Evolutionary conservation across 2,329 filamentous ascomycete species (phyloP).

Genomic region (Waltergamsia citrina): DNA sequence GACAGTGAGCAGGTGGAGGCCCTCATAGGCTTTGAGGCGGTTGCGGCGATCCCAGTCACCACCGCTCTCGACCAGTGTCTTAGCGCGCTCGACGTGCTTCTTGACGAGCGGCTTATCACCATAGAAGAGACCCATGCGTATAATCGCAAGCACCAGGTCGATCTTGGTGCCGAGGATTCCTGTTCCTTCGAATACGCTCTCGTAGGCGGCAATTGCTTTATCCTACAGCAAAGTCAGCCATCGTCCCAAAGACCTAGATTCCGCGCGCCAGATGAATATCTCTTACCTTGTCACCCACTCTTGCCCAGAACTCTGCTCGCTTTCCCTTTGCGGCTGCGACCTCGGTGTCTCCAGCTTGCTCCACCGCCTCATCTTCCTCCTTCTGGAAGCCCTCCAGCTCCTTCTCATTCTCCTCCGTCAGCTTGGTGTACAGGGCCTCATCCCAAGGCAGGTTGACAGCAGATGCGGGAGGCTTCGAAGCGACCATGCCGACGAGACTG

Average conservation of each 20-base stretch:
- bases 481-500: conserved; percentile 66
- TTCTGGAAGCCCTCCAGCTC: conserved; percentile 71
- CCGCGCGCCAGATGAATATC: neutral
- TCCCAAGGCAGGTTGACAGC: conserved; percentile 78
- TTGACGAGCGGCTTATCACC: conserved; percentile 87
- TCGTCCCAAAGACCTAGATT: too few species aligned
- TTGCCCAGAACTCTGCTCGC: conserved; percentile 90
- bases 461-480: conserved; percentile 55
- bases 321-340: conserved; percentile 88
- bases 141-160: conserved; percentile 91
- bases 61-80: conserved; percentile 82
- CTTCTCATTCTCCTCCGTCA: conserved; percentile 68
- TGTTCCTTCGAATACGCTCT: conserved; percentile 94
- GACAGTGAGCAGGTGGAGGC: conserved; percentile 83
- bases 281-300: conserved; percentile 85
- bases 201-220: conserved; percentile 85
- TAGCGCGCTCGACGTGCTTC: conserved; percentile 87
- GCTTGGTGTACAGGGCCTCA: conserved; percentile 70
- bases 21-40: conserved; percentile 96
- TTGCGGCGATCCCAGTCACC: conserved; percentile 99
- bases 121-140: conserved; percentile 92
- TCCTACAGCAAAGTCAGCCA: conserved; percentile 58
- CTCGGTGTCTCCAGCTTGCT: conserved; percentile 95
- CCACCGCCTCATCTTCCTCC: conserved; percentile 86
- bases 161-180: conserved; percentile 95